Evolutionary conservation across 2,329 filamentous ascomycete species (phyloP), one percentile per base, ranked within the genome.

Genomic region (Neonectria faginata): DNA sequence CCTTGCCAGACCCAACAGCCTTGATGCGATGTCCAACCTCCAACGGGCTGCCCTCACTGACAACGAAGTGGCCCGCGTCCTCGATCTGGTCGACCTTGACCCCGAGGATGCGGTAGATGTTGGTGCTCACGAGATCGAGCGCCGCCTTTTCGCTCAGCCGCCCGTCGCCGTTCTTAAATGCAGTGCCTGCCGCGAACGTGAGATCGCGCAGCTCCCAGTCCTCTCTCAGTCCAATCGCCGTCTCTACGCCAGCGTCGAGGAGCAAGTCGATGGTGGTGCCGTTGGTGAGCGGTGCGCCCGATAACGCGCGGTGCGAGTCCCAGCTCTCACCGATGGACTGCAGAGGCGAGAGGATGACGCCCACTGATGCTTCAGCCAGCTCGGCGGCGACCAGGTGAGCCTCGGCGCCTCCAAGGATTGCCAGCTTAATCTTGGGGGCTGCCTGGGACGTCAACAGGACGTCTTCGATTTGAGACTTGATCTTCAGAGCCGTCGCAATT

Each of bases 211-310:
- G 82, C 56, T 87, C 73, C 87, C 86, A 91, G 69, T 89, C 87
- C 73, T 91, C 88, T 45, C 84, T 81, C 5, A 89, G 81, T 0
- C 88, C 86, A 25, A 91, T 83, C 0, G 84, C 89, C 1, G 85
- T 81, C 3, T 78, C 73, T 0, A 91, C 89, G 2, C 88, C 89
- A 0, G 88, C 88, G 8, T 83, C 82, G 0, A 89, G 68, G 1
- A 92, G 81, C 12, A 72, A 75, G 65, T 91, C 88, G 5, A 89
- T 79, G 0, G 84, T 83, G 1, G 89, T 91, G 27, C 88, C 88
- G 69, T 90, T 89, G 0, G 88, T 89, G 0, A 91, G 80, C 1
- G 89, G 89, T 5, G 89, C 89, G 1, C 89, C 89, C 0, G 87
- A 85, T 11, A 91, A 79, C 0, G 87, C 84, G 2, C 89, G 85